Base-by-base conservation (phyloP, 805 yeast species). In the Starmera pachycereana region DNA sequence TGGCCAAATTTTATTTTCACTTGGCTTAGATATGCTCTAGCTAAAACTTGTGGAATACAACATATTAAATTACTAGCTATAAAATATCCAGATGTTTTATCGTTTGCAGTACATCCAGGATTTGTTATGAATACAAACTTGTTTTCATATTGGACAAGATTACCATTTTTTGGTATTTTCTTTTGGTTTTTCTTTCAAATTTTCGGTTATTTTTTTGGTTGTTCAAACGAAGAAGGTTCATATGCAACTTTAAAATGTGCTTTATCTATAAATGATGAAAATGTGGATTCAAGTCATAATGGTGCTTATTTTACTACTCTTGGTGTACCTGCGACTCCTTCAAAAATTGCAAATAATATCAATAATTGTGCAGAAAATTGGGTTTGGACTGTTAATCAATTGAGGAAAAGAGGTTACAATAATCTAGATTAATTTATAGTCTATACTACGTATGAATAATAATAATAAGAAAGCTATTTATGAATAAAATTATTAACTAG, bases 111-210 rank as follows among this genome's bases (percentile, higher is more conserved):
- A 4, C 89, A 85, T 51, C 95, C 95, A 0, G 96, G 96, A 0
- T 71, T 84, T 47, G 85, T 84, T n/a, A 79, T 86, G 83, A 78
- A 78, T 50, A 79, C 95, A 2, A 80, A 81, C 48, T 57, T 81
- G 36, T 82, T 81, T 54, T 67, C 81, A 36, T 83, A 81, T 54
- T 81, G 88, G 78, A 83, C 90, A 2, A 62, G 86, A 41, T 62
- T 81, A 12, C 94, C 95, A 0, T 62, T 85, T 5, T 68, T 86
- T n/a, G 95, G 96, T 1, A 68, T 76, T 1, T 50, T 81, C 30
- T 82, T 82, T 48, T 78, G 89, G 86, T 59, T 81, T 32, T 57
- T 74, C 9, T 82, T 84, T 56, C 85, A 82, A 53, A 52, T 80
- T 8, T 76, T 84, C 52, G 85, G 84, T 1, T 74, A 62, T 48